Evolutionary conservation across 306 rosid species (phyloP).

Genomic region (Prosopis cineraria): DNA sequence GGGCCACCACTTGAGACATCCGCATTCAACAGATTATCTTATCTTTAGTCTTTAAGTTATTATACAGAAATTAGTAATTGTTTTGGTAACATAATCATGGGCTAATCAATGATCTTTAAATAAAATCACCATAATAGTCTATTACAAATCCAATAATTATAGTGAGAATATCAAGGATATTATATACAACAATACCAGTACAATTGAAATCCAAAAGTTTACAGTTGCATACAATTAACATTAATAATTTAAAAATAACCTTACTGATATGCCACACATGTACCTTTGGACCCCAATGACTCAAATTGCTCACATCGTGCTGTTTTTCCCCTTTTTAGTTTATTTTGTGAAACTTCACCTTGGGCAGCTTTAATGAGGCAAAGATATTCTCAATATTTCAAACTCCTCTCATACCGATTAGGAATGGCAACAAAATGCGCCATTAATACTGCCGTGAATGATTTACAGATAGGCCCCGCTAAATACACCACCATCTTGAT

Average conservation of each 20-base stretch:
- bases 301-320: not conserved
- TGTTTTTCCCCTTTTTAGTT: no score
- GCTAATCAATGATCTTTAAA: not conserved
- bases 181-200: not conserved
- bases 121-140: not conserved
- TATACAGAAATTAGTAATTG: not conserved
- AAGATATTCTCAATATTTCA: not conserved
- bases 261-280: not conserved
- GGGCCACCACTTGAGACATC: no score
- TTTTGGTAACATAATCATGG: not conserved
- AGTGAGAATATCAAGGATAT: not conserved
- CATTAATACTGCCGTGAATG: not conserved
- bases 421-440: not conserved
- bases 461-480: not conserved
- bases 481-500: not conserved
- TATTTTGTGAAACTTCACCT: not conserved
- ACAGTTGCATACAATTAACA: no score
- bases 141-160: not conserved
- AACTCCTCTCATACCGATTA: not conserved
- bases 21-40: no score
- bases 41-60: not conserved
- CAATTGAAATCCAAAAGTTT: no score
- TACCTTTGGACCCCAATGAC: not conserved
- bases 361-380: not conserved
- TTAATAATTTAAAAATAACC: no score